Evolutionary conservation across 2,329 filamentous ascomycete species (phyloP), one percentile per base, ranked within the genome.

Genomic region (Dactylonectria estremocensis): DNA sequence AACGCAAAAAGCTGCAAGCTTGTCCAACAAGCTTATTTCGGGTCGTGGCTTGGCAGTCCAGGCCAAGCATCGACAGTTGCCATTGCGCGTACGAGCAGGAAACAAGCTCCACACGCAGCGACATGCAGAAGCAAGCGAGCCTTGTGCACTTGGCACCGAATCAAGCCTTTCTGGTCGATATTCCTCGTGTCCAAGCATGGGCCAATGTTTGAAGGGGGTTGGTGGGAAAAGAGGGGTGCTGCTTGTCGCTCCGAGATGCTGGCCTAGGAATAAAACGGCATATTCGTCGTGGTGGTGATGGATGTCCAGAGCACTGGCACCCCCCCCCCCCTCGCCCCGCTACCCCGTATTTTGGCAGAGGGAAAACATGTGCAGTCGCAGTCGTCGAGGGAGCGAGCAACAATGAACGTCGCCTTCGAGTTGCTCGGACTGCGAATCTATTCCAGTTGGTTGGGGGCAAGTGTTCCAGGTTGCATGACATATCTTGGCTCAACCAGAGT

Each of bases 21-120:
- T 66, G 64, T 66, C 40, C 52, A 61, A 66, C 64, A 66, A 66
- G 57, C 64, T 66, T 66, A 66, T 58, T 66, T 61, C 45, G 46
- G 37, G 50, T 61, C 58, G 58, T n/a, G 53, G 24, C 62, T 61
- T 66, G 64, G 64, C 57, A 20, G 52, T 22, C 14, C 13, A 40
- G 48, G 49, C 52, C 60, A 62, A 56, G 62, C 50, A 28, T 55
- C 54, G 49, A 35, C 28, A 43, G 43, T 40, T n/a, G 22, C 43
- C 16, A 35, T 50, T 35, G 57, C 20, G 53, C 59, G 50, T 50
- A 45, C 45, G 18, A 50, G 14, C 8, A 22, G 9, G 5, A 40
- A 66, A 66, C 63, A 60, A 66, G 62, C 52, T 61, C 52, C 33
- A 10, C 52, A 58, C 18, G 46, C 52, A 49, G 52, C 58, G 58